A percentile compares a stretch with the other conserved stretches of the same genome.
phyloP scores from a whole-genome alignment of 176 grass and related monocot species.

The Rhynchospora tenuis region DNA sequence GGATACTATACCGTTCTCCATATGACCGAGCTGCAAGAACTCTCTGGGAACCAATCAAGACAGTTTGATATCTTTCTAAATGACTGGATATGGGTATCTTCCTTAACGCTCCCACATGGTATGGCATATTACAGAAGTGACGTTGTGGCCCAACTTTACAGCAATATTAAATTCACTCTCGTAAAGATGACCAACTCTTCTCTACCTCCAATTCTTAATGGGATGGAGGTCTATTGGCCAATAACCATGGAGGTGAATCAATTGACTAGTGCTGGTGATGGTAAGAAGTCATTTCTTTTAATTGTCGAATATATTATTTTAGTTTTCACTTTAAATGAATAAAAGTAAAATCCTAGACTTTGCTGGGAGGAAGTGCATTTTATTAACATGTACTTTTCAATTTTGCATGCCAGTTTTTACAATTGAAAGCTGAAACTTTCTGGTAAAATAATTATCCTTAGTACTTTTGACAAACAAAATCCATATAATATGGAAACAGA shows the following conservation, averaged over 20 bases:
- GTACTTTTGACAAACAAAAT: not conserved
- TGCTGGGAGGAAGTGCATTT: not conserved
- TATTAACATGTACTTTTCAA: not conserved
- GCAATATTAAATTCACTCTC: not conserved
- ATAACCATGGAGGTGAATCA: not conserved
- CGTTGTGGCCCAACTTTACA: rapidly evolving
- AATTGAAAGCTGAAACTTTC: not conserved
- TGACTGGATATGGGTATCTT: not conserved
- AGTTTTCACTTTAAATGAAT: no score
- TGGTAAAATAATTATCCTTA: not conserved
- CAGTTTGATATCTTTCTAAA: slow-evolving; percentile 24
- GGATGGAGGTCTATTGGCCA: slow-evolving; percentile 33
- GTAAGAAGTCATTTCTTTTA: not conserved
- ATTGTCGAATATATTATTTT: not conserved
- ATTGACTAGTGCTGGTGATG: slow-evolving; percentile 23
- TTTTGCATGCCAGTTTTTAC: not conserved
- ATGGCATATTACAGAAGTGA: not conserved
- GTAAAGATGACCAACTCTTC: slow-evolving; percentile 25
- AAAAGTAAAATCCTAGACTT: not conserved
- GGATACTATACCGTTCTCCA: slow-evolving; percentile 4
- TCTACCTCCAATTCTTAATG: slow-evolving; percentile 53
- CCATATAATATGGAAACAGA: not conserved
- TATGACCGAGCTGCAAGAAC: slow-evolving; percentile 25
- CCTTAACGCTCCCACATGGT: not conserved
- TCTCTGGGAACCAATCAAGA: slow-evolving; percentile 5